These are phyloP conservation scores for Buxus sempervirens DNA, from an alignment of 164 flowering plant species.

Conservation along the genomic window DNA sequence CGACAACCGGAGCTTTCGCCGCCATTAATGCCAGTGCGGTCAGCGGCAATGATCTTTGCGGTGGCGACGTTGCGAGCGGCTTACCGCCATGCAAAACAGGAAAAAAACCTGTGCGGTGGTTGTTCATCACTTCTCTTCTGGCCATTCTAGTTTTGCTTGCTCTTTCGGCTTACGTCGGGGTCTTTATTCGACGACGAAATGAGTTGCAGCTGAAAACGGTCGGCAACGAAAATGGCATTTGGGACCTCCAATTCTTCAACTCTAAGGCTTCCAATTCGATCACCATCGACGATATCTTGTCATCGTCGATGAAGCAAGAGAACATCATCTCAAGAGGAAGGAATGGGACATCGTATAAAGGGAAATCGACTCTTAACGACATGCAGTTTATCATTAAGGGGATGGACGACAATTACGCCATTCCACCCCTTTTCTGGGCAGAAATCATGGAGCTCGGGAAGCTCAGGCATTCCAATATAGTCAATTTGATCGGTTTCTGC, in stretches of 20 bases:
- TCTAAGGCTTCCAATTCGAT: constrained; percentile 30
- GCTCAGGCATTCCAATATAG: constrained; percentile 49
- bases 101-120: constrained; percentile 35
- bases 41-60: constrained; percentile 65
- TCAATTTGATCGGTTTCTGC: constrained; percentile 47
- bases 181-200: constrained; percentile 23
- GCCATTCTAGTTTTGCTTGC: constrained; percentile 23
- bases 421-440: constrained; percentile 33
- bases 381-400: constrained; percentile 40
- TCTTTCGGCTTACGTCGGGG: constrained; percentile 9
- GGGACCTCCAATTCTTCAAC: constrained; percentile 58
- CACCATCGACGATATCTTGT: constrained; percentile 43
- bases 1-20: constrained; percentile 64
- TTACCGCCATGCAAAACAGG: constrained; percentile 55
- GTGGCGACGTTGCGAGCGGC: constrained; percentile 37
- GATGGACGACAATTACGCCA: constrained; percentile 20
- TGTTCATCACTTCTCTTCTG: constrained; percentile 26
- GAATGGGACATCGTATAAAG: constrained; percentile 32
- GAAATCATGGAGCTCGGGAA: constrained; percentile 37
- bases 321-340: constrained; percentile 36
- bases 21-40: constrained; percentile 64
- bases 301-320: constrained; percentile 28
- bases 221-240: constrained; percentile 45
- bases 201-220: constrained; percentile 27
- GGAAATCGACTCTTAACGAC: constrained; percentile 23